These are phyloP conservation scores for Gossypium bickii DNA, from an alignment of 345 rosid genomes.

Conservation along the genomic window DNA sequence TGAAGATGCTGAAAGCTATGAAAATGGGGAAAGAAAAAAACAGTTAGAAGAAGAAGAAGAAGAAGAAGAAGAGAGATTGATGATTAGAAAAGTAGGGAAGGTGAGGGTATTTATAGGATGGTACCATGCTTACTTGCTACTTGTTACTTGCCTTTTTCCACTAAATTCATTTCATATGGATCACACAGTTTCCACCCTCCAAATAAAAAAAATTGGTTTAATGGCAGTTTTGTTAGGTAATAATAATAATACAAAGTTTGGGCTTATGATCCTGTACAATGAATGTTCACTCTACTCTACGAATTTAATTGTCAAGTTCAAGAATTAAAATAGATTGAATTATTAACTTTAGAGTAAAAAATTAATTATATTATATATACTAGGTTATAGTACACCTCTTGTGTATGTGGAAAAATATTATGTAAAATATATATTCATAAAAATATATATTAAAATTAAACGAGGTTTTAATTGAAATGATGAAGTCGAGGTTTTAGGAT, in stretches of 20 bases:
- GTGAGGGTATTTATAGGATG: not conserved
- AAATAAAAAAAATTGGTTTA: not conserved
- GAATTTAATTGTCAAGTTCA: too few species aligned
- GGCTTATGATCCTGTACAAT: not conserved
- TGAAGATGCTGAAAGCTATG: not conserved
- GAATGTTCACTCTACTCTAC: too few species aligned
- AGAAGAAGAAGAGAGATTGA: not conserved
- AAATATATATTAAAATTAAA: too few species aligned
- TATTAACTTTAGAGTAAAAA: too few species aligned
- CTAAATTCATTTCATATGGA: not conserved
- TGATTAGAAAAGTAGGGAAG: not conserved
- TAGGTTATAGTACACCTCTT: too few species aligned
- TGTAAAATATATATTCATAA: too few species aligned
- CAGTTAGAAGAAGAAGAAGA: too few species aligned
- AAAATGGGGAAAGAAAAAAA: not conserved
- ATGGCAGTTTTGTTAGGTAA: constrained; percentile 1
- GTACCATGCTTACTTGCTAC: not conserved
- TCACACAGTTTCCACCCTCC: not conserved
- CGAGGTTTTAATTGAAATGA: too few species aligned
- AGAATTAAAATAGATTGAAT: too few species aligned
- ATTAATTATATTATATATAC: too few species aligned
- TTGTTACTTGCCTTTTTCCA: not conserved
- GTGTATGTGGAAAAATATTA: too few species aligned
- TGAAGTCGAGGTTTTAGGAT: too few species aligned
- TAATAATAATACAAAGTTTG: not conserved